Evolutionary conservation across 106 monocot species (phyloP).

Genomic region (Dioscorea alata): DNA sequence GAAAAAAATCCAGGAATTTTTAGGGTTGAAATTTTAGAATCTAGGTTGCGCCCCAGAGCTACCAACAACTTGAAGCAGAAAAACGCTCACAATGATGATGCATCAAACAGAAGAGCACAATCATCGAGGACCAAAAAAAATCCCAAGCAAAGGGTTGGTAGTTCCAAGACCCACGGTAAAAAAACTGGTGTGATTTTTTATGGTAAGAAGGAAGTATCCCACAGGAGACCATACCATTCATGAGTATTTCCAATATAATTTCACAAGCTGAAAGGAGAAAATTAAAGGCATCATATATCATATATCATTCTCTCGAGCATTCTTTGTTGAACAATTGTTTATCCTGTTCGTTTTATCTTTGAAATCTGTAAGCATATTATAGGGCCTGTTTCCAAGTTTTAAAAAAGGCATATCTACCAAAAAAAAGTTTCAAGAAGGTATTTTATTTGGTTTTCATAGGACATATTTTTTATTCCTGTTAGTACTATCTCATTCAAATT

Average conservation of each 20-base stretch:
- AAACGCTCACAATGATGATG: not conserved
- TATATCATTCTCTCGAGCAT: not conserved
- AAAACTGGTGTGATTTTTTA: constrained; percentile 9
- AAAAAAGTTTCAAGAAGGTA: not conserved
- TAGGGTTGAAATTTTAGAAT: not conserved
- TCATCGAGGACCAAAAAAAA: not conserved
- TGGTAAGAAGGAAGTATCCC: not conserved
- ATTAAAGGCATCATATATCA: not conserved
- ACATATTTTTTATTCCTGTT: not conserved
- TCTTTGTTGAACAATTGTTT: not conserved
- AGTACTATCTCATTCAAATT: not conserved
- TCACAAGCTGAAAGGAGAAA: not conserved
- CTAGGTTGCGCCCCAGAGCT: not conserved
- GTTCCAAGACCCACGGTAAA: constrained; percentile 3
- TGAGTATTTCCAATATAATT: not conserved
- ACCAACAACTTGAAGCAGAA: constrained; percentile 6
- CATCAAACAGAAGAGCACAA: not conserved
- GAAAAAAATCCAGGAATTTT: not conserved
- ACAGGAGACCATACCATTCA: not conserved
- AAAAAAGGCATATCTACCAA: too few species aligned
- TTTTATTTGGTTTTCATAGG: not conserved
- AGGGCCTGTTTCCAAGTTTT: not conserved
- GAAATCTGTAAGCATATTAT: not conserved
- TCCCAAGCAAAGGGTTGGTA: not conserved
- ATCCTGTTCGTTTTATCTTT: not conserved